Evolutionary conservation across 345 rosid species (phyloP).

Genomic region (Capsella bursapastoris): DNA sequence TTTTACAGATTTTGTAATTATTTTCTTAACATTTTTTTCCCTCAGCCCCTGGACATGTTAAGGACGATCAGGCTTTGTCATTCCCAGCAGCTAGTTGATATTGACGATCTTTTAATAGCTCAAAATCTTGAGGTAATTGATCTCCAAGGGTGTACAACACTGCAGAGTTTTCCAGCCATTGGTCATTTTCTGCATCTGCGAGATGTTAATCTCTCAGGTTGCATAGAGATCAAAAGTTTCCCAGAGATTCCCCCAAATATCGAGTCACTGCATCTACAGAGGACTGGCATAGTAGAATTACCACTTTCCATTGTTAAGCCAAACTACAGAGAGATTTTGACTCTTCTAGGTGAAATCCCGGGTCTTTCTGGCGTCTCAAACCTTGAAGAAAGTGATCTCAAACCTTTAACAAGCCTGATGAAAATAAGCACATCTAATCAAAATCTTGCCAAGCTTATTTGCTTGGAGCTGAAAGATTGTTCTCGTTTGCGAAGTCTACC

Average conservation of each 20-base stretch:
- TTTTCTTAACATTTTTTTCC: background rate
- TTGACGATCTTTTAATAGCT: background rate
- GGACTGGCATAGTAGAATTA: background rate
- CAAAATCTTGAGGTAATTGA: conserved; percentile 10
- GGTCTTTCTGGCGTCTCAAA: conserved; percentile 4
- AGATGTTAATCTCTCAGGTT: conserved; percentile 5
- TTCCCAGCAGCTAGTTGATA: conserved; percentile 3
- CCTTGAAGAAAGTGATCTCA: background rate
- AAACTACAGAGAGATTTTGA: background rate
- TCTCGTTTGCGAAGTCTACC: conserved; percentile 17
- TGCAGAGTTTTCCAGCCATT: conserved; percentile 4
- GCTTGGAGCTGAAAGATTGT: conserved; percentile 21
- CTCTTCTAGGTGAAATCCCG: background rate
- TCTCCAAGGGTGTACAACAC: conserved; percentile 6
- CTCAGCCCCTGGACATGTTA: background rate
- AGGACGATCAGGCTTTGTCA: conserved; percentile 4
- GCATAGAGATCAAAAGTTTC: background rate
- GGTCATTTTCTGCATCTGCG: background rate
- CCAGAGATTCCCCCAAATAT: background rate
- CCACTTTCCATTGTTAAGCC: conserved; percentile 10
- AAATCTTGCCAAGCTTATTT: conserved; percentile 4
- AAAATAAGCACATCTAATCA: background rate
- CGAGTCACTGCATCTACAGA: background rate
- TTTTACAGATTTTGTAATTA: background rate
- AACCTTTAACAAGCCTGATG: background rate